Base-by-base conservation (phyloP, 345 rosid genomes). In the Trapa incisa region DNA sequence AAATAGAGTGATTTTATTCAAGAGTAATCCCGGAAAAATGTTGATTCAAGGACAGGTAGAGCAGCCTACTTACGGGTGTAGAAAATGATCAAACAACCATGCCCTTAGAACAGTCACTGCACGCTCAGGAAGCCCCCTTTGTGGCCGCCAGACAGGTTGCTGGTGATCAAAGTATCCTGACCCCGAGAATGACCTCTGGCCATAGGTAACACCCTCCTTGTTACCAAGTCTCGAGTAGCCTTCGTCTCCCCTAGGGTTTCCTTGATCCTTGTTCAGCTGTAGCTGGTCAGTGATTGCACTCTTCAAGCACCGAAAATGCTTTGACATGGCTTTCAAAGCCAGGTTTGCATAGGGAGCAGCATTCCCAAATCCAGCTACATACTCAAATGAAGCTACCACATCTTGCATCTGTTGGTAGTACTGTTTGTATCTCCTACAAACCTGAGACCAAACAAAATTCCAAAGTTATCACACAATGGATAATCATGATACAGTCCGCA, bases 71-170 rank as follows among this genome's bases (percentile, higher is more conserved):
- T 73, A 90, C 97, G 97, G 97, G 75, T 90, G 97, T 63, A 90
- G 79, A 74, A 90, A 90, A 78, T 90, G 95, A 45, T 90, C 97
- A 47, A 88, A 90, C 71, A 90, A 78, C 97, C 97, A 90, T 53
- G 97, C 92, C 69, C 86, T 79, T 33, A 90, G 86, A 58, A 90
- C 92, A 0, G 90, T 79, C 37, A 90, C 97, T 6, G 95, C 92
- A 52, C 87, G 95, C 78, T 90, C 97, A 17, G 97, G 97, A 60
- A 90, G 85, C 58, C 97, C 97, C 56, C 97, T 80, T 61, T 90
- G 97, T 3, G 97, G 89, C 66, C 96, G 82, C 97, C 96, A 91
- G 3, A 91, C 91, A 58, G 97, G 88, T 68, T 88, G 92, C 70
- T 88, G 92, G 70, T 86, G 84, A 39, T 86, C 92, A 48, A 80